Percentiles rank a stretch among this genome's conserved stretches.
Conservation (phyloP, 345 rosid genomes). For the Eucalyptus grandis region DNA sequence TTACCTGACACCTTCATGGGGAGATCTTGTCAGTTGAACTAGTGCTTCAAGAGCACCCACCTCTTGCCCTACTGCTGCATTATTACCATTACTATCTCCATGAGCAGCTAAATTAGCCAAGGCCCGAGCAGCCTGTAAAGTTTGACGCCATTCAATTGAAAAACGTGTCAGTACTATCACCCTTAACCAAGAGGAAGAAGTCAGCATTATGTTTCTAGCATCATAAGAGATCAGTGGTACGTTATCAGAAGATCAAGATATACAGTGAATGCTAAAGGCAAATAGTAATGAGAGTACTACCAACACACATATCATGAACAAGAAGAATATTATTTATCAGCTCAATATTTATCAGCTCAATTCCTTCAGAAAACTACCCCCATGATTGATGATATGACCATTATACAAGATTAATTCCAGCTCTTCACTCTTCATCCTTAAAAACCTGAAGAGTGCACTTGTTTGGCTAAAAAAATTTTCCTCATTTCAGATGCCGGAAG, state of each 20-base stretch:
- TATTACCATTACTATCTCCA: conserved; percentile 84
- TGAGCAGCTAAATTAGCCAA: conserved; percentile 96
- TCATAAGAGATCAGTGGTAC: neutral
- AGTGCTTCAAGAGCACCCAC: conserved; percentile 91
- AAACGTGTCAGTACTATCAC: neutral
- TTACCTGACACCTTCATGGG: conserved; percentile 91
- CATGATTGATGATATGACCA: neutral
- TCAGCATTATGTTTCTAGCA: neutral
- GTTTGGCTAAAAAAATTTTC: neutral
- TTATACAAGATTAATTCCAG: neutral
- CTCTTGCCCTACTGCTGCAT: conserved; percentile 96
- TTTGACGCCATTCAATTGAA: neutral
- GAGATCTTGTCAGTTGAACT: conserved; percentile 71
- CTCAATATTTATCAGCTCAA: neutral
- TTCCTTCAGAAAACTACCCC: neutral
- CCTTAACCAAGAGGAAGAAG: neutral
- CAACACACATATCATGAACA: neutral
- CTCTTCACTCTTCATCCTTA: neutral
- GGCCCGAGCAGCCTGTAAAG: conserved; percentile 81
- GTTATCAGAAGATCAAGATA: neutral
- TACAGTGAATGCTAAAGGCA: neutral
- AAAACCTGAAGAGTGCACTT: neutral
- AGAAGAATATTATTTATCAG: neutral
- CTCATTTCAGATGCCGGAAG: neutral
- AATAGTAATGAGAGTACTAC: neutral